Evolutionary conservation across 176 grass and related monocot species (phyloP), one percentile per base, ranked within the genome.

Genomic region (Leersia perrieri): DNA sequence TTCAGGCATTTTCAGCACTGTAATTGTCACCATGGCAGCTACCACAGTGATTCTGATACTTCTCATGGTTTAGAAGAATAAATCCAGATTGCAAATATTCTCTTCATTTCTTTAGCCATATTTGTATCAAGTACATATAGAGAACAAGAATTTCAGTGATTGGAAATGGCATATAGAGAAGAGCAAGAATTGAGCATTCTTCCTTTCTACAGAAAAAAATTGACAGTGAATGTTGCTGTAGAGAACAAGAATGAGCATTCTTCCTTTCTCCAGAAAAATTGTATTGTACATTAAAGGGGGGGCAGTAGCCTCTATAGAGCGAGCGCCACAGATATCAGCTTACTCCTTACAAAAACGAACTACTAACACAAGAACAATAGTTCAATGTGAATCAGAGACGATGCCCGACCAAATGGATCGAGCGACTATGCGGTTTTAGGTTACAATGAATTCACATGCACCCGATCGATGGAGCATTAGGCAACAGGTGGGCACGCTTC

Each of bases 401-500:
- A 75, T 15, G 70, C 38, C 36, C 75, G 30, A 83, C 33, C 69
- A 79, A 79, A 84, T 84, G 38, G 81, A 84, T 68, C 9, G 2
- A 66, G 38, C 49, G 62, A 13, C 75, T 80, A 33, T 12, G 22
- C 38, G 22, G 30, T 44, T 72, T 74, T n/a, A 47, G 11, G 44
- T 89, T 82, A 80, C 16, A 7, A 77, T 11, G 25, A 86, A 57
- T 86, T 82, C 45, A 62, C 66, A 63, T 4, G 4, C n/a, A 26
- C 58, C 29, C n/a, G 51, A 71, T 5, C 0, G 10, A n/a, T 45
- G 38, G 25, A 73, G 71, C 60, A 62, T 79, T 73, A 94, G 0
- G 92, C 92, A 25, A 91, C 92, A 22, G 92, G 92, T 15, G 92
- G 82, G 80, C 89, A 94, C 2, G 77, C 66, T 77, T 94, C 86